Evolutionary conservation across 2,329 filamentous ascomycete species (phyloP).

Genomic region (Stromatinia cepivora): DNA sequence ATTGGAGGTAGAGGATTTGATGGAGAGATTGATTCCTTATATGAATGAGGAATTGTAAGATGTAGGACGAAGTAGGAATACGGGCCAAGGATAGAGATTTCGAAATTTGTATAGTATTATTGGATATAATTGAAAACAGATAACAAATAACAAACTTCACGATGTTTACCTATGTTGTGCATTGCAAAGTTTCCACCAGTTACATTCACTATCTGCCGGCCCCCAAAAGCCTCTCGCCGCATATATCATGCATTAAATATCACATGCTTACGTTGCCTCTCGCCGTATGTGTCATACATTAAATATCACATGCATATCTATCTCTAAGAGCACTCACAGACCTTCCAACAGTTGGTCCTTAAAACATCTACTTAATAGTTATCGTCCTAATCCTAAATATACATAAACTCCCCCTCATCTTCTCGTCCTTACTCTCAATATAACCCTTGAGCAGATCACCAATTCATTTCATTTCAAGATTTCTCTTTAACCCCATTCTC

Average conservation of each 20-base stretch:
- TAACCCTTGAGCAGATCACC: too few species aligned
- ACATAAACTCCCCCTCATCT: too few species aligned
- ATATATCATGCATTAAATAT: background rate
- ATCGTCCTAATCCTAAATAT: background rate
- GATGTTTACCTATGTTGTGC: background rate
- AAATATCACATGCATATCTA: background rate
- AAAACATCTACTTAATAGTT: background rate
- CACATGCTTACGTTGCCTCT: background rate
- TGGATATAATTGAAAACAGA: background rate
- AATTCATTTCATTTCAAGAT: too few species aligned
- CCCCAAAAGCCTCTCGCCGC: background rate
- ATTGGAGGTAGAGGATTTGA: constrained; percentile 61
- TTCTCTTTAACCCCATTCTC: too few species aligned
- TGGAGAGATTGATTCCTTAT: constrained; percentile 42
- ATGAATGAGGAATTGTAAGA: constrained; percentile 26
- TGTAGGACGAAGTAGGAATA: constrained; percentile 24
- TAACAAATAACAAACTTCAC: background rate
- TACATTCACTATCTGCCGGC: background rate
- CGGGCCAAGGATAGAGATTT: too few species aligned
- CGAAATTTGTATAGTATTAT: background rate
- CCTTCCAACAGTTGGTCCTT: background rate
- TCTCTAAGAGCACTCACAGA: background rate
- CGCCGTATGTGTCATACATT: background rate
- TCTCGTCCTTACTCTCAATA: too few species aligned
- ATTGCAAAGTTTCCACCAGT: background rate